Base-by-base conservation (phyloP, 108 stramenopile species). In the Skeletonema menzelii region DNA sequence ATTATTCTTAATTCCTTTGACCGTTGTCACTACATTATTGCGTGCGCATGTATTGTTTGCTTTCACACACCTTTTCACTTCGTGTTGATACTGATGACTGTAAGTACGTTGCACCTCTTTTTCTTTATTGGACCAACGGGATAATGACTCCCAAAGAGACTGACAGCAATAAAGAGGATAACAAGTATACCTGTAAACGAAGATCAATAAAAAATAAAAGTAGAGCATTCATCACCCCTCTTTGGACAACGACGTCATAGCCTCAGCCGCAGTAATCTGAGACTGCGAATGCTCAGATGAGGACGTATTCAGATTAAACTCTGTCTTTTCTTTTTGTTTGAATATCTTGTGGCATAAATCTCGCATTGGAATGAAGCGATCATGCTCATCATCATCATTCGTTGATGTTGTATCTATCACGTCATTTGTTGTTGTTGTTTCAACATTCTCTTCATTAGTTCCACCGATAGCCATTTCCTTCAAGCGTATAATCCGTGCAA, bases 401-500 rank as follows among this genome's bases (percentile, higher is more conserved):
- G 59, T n/a, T 42, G 40, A 3, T 42, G 40, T n/a, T n/a, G 40
- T 4, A n/a, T 42, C 22, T 30, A 60, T 35, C 2, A 19, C 19
- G 7, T 31, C 20, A 12, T n/a, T 31, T 60, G 59, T 60, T 60
- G 8, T 35, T 60, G 59, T 34, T 60, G 1, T 35, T 15, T 17
- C 59, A 20, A 19, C 30, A 2, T 22, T 19, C 8, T 7, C 32
- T 8, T 24, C 59, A 8, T 53, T 24, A 14, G 14, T 11, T 22
- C 20, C 46, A 6, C 4, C n/a, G 6, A 53, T 53, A 53, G 49
- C 49, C 46, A 72, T 55, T 11, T 38, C 62, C 46, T 72, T 67
- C 55, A 80, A 55, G 37, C 64, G 34, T 19, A 59, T 47, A 26
- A 73, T 80, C 14, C 71, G 27, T 59, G 63, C 56, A 15, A 66